Conservation (phyloP, 768 basidiomycete species). For the Termitomyces titanicus region DNA sequence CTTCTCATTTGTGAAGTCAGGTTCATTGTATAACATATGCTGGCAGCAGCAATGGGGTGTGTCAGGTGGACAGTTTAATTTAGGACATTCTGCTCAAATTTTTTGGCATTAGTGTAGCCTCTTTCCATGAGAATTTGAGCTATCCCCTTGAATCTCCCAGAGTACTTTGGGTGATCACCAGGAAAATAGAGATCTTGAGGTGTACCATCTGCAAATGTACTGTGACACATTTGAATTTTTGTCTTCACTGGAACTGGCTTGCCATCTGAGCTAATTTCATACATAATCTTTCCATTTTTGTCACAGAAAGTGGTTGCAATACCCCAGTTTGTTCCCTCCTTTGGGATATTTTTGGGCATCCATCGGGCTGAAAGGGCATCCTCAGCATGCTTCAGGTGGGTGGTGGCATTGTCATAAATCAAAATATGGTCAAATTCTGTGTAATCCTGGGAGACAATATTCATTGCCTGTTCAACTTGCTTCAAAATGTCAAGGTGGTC, state of each 20-base stretch:
- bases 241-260: too few species aligned
- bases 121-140: conserved; percentile 10
- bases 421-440: not conserved
- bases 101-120: conserved; percentile 19
- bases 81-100: conserved; percentile 24
- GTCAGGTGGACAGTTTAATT: too few species aligned
- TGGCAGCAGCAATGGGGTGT: not conserved
- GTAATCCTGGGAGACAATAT: not conserved
- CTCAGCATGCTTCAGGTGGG: too few species aligned
- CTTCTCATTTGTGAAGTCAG: too few species aligned
- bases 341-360: not conserved
- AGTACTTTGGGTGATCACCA: too few species aligned
- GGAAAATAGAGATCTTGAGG: too few species aligned
- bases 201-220: conserved; percentile 21
- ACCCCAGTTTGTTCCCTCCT: not conserved
- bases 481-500: not conserved
- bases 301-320: too few species aligned
- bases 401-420: too few species aligned
- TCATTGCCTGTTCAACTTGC: not conserved
- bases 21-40: not conserved
- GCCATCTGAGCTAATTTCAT: too few species aligned
- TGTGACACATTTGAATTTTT: conserved; percentile 8
- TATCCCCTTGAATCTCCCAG: too few species aligned
- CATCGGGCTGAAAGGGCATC: not conserved
- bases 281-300: too few species aligned